Evolutionary conservation across 495 filamentous ascomycete genomes (phyloP).

Genomic region (Glutinoglossum americanum): DNA sequence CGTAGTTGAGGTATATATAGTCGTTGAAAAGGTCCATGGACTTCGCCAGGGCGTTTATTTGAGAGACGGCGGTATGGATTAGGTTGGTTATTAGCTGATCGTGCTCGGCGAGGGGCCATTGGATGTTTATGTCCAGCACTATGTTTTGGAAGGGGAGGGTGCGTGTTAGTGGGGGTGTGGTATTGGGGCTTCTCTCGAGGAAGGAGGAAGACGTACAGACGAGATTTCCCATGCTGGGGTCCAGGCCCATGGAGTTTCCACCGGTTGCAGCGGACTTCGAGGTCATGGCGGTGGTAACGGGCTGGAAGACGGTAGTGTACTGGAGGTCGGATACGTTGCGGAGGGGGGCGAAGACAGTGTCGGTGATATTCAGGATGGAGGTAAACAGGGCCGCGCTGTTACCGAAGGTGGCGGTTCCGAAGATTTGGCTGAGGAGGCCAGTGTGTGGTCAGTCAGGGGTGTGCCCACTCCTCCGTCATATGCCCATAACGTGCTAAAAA

Average conservation of each 20-base stretch:
- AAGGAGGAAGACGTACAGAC: neutral
- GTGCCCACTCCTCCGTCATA: no score
- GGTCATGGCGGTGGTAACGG: slow-evolving; percentile 20
- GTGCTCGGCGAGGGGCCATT: neutral
- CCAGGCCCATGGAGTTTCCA: slow-evolving; percentile 31
- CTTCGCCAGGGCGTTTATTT: neutral
- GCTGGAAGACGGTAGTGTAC: slow-evolving; percentile 27
- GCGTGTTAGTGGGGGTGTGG: no score
- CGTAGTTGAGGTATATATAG: slow-evolving; percentile 7
- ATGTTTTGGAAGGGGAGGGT: neutral
- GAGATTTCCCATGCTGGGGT: slow-evolving; percentile 13
- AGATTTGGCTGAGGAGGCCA: slow-evolving; percentile 16
- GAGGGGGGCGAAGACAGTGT: slow-evolving; percentile 16
- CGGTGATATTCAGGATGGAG: slow-evolving; percentile 20
- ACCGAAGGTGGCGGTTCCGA: slow-evolving; percentile 22
- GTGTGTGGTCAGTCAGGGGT: neutral
- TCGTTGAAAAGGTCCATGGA: neutral
- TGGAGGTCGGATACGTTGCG: slow-evolving; percentile 17
- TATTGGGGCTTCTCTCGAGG: neutral
- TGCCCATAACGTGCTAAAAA: no score
- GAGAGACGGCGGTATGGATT: neutral
- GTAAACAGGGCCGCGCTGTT: slow-evolving; percentile 17
- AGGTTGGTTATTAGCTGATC: neutral
- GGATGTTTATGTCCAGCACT: neutral
- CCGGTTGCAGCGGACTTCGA: slow-evolving; percentile 22